Conservation (phyloP, 768 basidiomycete species). For the Ephemerocybe angulata region DNA sequence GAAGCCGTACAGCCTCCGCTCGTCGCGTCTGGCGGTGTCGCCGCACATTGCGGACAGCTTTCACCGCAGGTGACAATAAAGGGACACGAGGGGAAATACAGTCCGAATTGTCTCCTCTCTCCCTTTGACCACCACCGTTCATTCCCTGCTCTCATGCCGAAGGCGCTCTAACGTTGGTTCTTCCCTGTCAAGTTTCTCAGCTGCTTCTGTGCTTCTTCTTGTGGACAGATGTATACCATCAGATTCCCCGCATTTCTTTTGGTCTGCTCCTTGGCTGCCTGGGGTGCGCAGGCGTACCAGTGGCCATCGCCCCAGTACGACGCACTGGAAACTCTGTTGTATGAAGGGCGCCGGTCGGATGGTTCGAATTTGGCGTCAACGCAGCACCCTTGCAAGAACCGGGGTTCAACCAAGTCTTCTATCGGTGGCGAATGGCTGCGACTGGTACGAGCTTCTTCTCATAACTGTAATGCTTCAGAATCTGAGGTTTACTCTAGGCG, state of each 20-base stretch:
- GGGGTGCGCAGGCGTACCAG: conserved; percentile 8
- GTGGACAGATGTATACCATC: neutral
- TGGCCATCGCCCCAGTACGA: conserved; percentile 19
- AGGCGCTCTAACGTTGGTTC: neutral
- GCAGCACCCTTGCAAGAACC: conserved; percentile 16
- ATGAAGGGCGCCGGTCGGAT: conserved; percentile 14
- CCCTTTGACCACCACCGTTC: too few species aligned
- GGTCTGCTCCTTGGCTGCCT: conserved; percentile 10
- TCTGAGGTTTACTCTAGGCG: neutral
- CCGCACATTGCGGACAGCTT: neutral
- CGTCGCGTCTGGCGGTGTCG: too few species aligned
- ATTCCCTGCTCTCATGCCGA: neutral
- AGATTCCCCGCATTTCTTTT: neutral
- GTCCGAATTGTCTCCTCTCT: too few species aligned
- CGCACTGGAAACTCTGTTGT: conserved; percentile 16
- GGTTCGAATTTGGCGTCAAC: conserved; percentile 17
- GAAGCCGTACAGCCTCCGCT: too few species aligned
- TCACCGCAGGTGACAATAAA: conserved; percentile 3
- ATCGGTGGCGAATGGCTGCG: conserved; percentile 19
- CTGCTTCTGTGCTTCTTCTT: neutral
- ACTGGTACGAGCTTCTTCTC: conserved; percentile 8
- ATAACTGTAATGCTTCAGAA: neutral
- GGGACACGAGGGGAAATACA: too few species aligned
- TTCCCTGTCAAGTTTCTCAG: neutral
- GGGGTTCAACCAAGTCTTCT: conserved; percentile 13